A percentile compares a stretch with the other conserved stretches of the same genome.
Evolutionary conservation across 2,329 filamentous ascomycete genomes (phyloP).

Genomic region (Fusarium burgessii): DNA sequence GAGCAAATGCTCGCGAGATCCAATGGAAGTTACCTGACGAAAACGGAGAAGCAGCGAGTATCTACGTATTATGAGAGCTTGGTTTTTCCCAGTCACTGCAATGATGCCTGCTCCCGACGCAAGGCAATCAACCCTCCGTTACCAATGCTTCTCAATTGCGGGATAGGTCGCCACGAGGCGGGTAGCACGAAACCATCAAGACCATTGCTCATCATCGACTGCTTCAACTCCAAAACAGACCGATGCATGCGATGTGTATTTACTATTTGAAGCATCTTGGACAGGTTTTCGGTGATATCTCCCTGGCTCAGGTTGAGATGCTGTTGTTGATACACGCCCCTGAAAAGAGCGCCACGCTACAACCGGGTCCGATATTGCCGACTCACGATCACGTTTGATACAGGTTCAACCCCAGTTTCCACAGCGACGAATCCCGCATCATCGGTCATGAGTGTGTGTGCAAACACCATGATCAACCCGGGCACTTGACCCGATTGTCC

Average conservation of each 20-base stretch:
- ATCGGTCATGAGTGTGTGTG: too few relatives aligned
- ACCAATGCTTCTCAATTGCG: background rate
- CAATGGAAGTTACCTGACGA: background rate
- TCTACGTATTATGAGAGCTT: background rate
- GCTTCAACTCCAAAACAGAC: background rate
- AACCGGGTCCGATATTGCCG: background rate
- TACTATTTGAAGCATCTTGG: background rate
- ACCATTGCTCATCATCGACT: background rate
- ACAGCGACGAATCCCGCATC: conserved; percentile 3
- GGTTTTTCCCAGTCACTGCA: background rate
- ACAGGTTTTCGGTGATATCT: background rate
- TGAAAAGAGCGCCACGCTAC: background rate
- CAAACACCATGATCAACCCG: background rate
- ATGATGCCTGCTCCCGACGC: background rate
- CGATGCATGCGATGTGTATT: background rate
- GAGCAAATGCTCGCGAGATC: background rate
- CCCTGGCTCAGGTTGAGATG: background rate
- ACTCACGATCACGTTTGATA: background rate
- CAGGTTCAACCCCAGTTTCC: conserved; percentile 1
- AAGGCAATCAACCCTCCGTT: background rate
- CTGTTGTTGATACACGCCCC: background rate
- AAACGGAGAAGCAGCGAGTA: background rate
- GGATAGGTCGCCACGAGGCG: background rate
- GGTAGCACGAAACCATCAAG: background rate
- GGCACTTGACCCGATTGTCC: background rate